Conservation (phyloP, 768 basidiomycete species). For the Butyriboletus loyo region DNA sequence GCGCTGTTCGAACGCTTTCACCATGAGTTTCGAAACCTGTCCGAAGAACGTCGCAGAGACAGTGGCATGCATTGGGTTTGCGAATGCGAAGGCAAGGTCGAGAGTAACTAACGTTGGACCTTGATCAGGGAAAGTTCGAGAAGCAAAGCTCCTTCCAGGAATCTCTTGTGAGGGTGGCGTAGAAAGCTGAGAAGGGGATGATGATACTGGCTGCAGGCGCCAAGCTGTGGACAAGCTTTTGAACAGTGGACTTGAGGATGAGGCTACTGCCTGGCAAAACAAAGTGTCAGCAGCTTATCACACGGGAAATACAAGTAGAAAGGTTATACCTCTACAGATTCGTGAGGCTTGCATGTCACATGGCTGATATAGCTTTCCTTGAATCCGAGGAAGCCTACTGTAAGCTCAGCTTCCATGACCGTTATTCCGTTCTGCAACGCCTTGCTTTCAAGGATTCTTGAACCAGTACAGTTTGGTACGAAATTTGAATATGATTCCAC, state of each 20-base stretch:
- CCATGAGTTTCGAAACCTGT: conserved; percentile 84
- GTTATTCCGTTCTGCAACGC: conserved; percentile 33
- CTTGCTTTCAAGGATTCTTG: conserved; percentile 51
- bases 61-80: conserved; percentile 80
- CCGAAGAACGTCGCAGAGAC: conserved; percentile 86
- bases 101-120: conserved; percentile 79
- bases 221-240: conserved; percentile 68
- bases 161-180: conserved; percentile 7
- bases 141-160: background rate
- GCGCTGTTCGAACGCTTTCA: conserved; percentile 87
- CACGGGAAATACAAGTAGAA: conserved; percentile 1
- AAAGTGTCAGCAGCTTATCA: conserved; percentile 6
- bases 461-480: conserved; percentile 82
- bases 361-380: conserved; percentile 83
- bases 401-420: conserved; percentile 79
- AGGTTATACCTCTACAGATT: conserved; percentile 63
- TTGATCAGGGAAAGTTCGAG: conserved; percentile 12
- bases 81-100: conserved; percentile 82
- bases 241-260: conserved; percentile 71
- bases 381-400: conserved; percentile 84
- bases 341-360: conserved; percentile 76
- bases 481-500: conserved; percentile 83
- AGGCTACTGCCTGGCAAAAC: conserved; percentile 58
- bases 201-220: conserved; percentile 63
- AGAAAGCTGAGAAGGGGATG: conserved; percentile 40